phyloP scores from a whole-genome alignment of 2,329 filamentous ascomycete species.

The Cylindrodendrum hubeiense region DNA sequence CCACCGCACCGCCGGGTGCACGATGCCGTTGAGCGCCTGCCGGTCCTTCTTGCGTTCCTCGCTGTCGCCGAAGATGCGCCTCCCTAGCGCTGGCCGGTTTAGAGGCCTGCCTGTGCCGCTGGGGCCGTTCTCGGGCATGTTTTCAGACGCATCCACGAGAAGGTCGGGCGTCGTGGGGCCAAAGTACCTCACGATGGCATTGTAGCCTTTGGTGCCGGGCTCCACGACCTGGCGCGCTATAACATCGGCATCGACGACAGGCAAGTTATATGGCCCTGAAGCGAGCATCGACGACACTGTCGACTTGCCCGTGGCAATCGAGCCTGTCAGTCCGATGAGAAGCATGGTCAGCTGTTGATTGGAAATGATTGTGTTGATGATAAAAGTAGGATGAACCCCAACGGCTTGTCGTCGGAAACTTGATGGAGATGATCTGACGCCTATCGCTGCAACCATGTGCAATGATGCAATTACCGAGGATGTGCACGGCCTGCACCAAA shows the following conservation, averaged over 20 bases:
- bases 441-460: background rate
- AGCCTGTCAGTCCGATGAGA: constrained; percentile 94
- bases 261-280: constrained; percentile 83
- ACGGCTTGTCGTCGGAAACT: background rate
- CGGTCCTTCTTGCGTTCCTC: constrained; percentile 79
- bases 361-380: background rate
- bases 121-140: constrained; percentile 66
- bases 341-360: constrained; percentile 72
- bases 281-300: constrained; percentile 90
- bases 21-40: constrained; percentile 85
- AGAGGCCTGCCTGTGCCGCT: constrained; percentile 77
- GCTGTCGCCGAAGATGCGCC: constrained; percentile 85
- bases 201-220: constrained; percentile 87
- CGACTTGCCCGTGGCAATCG: constrained; percentile 98
- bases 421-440: constrained; percentile 32
- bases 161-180: constrained; percentile 86
- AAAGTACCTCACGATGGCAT: constrained; percentile 86
- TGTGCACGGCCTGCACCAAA: constrained; percentile 1
- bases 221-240: constrained; percentile 94
- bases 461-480: constrained; percentile 42
- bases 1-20: constrained; percentile 88
- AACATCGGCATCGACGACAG: constrained; percentile 93
- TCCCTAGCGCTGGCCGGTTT: constrained; percentile 87
- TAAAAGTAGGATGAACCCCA: background rate
- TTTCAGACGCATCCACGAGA: constrained; percentile 70